Base-by-base conservation (phyloP, 129 eudicot genomes). In the Escallonia herrerae region DNA sequence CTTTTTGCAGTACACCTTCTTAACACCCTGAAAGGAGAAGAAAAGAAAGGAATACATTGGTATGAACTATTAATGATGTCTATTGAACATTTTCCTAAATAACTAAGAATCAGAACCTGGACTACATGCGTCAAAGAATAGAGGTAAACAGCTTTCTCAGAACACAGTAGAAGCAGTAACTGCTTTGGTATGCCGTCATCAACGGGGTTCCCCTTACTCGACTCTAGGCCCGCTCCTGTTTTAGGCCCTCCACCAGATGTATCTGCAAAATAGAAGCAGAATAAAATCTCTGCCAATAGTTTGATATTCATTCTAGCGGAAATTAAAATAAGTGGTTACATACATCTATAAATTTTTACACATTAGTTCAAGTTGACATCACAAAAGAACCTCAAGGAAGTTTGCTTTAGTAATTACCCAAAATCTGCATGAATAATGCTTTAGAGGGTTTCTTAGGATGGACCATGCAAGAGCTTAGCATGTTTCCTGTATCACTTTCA, bases 61-160 rank as follows among this genome's bases (percentile, higher is more conserved):
- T 62, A 62, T 46, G 12, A 8, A 42, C 11, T 13, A 60, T 38
- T n/a, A 48, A 56, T 43, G 10, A 42, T 3, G 8, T 37, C 8
- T 40, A 65, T 58, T 43, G 42, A 39, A 68, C 22, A 49, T 10
- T 62, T 62, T 45, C 43, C 40, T 39, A 63, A 15, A 65, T 57
- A 43, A 54, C 38, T 22, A 48, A 75, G 8, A 40, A 42, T 40
- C 22, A 45, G 61, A 68, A 89, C 96, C 95, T 85, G 95, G 61
- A 93, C 84, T 8, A 74, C 76, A 76, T 88, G 96, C 44, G 62
- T 53, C 72, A 93, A 82, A 59, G 96, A 88, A 70, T 84, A 88
- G 44, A 84, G 77, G 62, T 93, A 93, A 44, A 62, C 84, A 63
- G 98, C 95, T 79, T 86, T 93, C 73, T 93, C 98, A n/a, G 98